Base-by-base conservation (phyloP, 2,329 filamentous ascomycete species). In the Cercospora citrullina region DNA sequence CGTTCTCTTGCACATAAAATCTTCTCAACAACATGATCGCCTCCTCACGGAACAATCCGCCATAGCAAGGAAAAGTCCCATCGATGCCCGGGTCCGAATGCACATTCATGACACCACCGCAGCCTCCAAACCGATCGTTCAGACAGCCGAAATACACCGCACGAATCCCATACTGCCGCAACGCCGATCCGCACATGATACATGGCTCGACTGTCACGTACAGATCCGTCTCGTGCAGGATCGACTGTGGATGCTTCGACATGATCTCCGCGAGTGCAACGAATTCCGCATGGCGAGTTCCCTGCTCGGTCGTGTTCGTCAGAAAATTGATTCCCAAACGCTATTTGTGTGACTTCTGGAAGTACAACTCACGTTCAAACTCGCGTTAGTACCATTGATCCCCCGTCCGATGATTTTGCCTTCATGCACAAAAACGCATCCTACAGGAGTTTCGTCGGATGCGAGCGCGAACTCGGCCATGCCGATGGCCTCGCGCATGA, bases 191-290 rank as follows among this genome's bases (percentile, higher is more conserved):
- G 78, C 95, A 99, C 95, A 99, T 99, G 82, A 99, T 93, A 79
- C 95, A 99, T 4, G 95, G 95, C 81, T 99, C 96, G 64, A 99
- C 94, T 0, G 95, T 99, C 60, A 99, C 95, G 80, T 99, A 99
- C 62, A 99, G 87, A 76, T 91, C 89, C 9, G 89, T 91, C 71
- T 94, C 87, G 45, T 83, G 84, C 73, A 98, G 84, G 70, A 94
- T 87, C 12, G 85, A 86, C 36, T 87, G 86, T 63, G 90, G 86
- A 72, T 95, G 86, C 63, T 84, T 85, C 23, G 85, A 81, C 57
- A 91, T 82, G 72, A 91, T 87, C 70, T 87, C 81, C 66, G 87
- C 84, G 63, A 99, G 85, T 59, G 94, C 95, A 81, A 98, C 90
- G 77, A 98, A 96, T 79, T 99, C 95, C 55, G 95, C 95, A 80